These are phyloP conservation scores for Trametopsis cervina DNA, from an alignment of 768 basidiomycete genomes.

Conservation along the genomic window DNA sequence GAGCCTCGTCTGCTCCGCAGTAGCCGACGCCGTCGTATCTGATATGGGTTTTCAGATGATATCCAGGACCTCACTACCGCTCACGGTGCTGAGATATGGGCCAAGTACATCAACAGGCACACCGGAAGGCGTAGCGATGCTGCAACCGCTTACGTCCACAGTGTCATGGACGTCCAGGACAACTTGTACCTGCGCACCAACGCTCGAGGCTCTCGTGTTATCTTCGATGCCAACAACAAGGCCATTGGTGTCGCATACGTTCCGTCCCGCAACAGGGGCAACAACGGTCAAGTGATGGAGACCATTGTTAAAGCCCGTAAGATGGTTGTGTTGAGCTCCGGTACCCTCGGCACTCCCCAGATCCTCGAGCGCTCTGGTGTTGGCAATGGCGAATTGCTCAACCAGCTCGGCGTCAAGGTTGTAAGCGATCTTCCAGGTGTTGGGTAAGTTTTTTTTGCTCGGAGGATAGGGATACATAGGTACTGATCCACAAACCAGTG, in stretches of 20 bases:
- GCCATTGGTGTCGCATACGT: constrained; percentile 70
- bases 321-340: constrained; percentile 56
- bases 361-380: constrained; percentile 72
- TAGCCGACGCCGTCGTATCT: background rate
- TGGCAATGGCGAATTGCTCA: constrained; percentile 45
- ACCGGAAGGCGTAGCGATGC: constrained; percentile 69
- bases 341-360: constrained; percentile 65
- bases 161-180: constrained; percentile 60
- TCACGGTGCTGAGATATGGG: constrained; percentile 67
- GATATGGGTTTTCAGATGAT: constrained; percentile 39
- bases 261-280: constrained; percentile 50
- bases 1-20: constrained; percentile 13
- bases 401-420: constrained; percentile 51
- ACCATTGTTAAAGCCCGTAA: constrained; percentile 60
- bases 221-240: constrained; percentile 61
- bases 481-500: constrained; percentile 36
- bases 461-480: constrained; percentile 1
- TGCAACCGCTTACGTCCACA: constrained; percentile 65
- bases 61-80: constrained; percentile 57
- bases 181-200: constrained; percentile 65
- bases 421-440: constrained; percentile 68
- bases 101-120: constrained; percentile 70
- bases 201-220: constrained; percentile 58
- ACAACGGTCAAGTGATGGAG: constrained; percentile 45
- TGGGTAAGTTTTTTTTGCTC: constrained; percentile 50